Evolutionary conservation across 1,284 basidiomycete genomes (phyloP).

Genomic region (Flammula alnicola): DNA sequence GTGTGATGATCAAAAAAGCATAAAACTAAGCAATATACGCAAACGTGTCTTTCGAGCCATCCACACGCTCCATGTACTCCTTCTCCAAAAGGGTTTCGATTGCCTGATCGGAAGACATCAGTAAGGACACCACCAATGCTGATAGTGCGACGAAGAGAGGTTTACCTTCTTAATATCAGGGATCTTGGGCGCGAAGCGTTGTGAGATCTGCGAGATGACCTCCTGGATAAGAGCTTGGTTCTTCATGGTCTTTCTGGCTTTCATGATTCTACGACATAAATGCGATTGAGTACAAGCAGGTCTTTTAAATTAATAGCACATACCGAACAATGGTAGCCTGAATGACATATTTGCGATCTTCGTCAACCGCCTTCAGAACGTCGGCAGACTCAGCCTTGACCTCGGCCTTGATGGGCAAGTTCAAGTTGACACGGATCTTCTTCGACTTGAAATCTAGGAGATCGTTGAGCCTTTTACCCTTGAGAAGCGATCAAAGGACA

Average conservation of each 20-base stretch:
- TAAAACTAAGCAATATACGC: slow-evolving; percentile 67
- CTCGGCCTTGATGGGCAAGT: slow-evolving; percentile 94
- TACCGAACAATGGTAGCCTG: slow-evolving; percentile 97
- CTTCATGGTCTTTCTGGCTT: slow-evolving; percentile 97
- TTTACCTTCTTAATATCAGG: slow-evolving; percentile 89
- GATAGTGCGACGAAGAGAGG: slow-evolving; percentile 9
- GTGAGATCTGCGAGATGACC: slow-evolving; percentile 90
- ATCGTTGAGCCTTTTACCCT: neutral
- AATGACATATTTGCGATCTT: slow-evolving; percentile 96
- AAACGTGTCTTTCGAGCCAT: slow-evolving; percentile 80
- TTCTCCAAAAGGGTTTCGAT: slow-evolving; percentile 97
- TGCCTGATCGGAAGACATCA: slow-evolving; percentile 57
- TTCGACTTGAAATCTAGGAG: slow-evolving; percentile 90
- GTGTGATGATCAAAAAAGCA: neutral
- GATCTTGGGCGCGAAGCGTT: slow-evolving; percentile 89
- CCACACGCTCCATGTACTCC: slow-evolving; percentile 95
- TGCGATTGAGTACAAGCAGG: slow-evolving; percentile 2
- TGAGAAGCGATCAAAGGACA: slow-evolving; percentile 30
- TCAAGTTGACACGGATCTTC: slow-evolving; percentile 95
- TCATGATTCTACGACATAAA: slow-evolving; percentile 80
- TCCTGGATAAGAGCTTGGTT: slow-evolving; percentile 95
- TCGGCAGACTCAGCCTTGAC: slow-evolving; percentile 91
- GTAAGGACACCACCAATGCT: neutral
- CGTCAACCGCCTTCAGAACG: slow-evolving; percentile 94
- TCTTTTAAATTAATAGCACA: slow-evolving; percentile 28